A percentile compares a stretch with the other conserved stretches of the same genome.
Conservation (phyloP, 441 rosid species). For the Jatropha podagrica region DNA sequence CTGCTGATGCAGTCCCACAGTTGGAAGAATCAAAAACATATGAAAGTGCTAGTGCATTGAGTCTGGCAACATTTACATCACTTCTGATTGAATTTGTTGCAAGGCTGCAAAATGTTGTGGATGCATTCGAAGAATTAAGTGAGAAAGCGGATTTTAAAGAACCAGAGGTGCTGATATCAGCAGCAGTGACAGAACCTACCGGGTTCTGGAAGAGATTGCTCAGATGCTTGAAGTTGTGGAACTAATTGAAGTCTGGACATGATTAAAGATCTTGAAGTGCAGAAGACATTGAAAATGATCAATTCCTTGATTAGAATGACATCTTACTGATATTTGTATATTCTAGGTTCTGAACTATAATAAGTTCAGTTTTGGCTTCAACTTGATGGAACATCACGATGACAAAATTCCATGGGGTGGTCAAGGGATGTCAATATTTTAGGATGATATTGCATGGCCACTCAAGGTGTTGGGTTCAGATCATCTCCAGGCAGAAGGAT, state of each 20-base stretch:
- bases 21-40: conserved; percentile 48
- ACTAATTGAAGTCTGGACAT: not conserved
- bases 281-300: not conserved
- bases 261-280: not conserved
- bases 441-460: not conserved
- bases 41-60: conserved; percentile 72
- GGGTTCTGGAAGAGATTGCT: conserved; percentile 39
- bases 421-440: not conserved
- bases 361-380: not conserved
- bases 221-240: conserved; percentile 30
- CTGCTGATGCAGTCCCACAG: conserved; percentile 31
- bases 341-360: conserved; percentile 5
- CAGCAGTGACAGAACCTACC: conserved; percentile 14
- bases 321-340: not conserved
- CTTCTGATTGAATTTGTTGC: conserved; percentile 83
- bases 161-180: conserved; percentile 35
- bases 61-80: conserved; percentile 76
- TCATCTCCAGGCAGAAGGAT: not conserved
- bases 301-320: not conserved
- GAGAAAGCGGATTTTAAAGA: conserved; percentile 66
- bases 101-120: conserved; percentile 64
- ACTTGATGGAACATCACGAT: not conserved
- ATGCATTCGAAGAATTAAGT: conserved; percentile 59
- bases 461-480: not conserved
- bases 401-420: not conserved